These are phyloP conservation scores for Colletotrichum truncatum DNA, from an alignment of 2,329 filamentous ascomycete species.

Conservation along the genomic window DNA sequence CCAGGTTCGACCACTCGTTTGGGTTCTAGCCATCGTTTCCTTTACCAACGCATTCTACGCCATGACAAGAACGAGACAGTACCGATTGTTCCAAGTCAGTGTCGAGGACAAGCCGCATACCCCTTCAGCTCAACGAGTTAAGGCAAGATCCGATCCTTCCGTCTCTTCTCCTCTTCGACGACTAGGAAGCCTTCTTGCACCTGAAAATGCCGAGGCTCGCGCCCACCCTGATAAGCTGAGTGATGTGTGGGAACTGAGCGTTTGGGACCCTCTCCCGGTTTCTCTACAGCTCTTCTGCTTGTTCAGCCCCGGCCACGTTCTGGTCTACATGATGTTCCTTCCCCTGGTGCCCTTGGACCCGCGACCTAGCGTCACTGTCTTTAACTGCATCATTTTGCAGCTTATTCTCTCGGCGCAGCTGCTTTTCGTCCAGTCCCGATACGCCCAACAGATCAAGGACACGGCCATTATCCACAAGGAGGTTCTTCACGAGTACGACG, in stretches of 20 bases:
- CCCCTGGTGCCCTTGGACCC: constrained; percentile 80
- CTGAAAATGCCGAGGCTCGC: constrained; percentile 79
- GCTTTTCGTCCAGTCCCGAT: constrained; percentile 75
- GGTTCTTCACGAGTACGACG: constrained; percentile 94
- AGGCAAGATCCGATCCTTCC: constrained; percentile 83
- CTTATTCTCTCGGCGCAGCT: constrained; percentile 81
- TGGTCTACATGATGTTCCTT: constrained; percentile 89
- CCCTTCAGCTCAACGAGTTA: constrained; percentile 87
- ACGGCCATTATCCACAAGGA: constrained; percentile 86
- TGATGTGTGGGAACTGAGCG: constrained; percentile 93
- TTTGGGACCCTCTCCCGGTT: constrained; percentile 93
- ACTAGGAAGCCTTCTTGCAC: constrained; percentile 72
- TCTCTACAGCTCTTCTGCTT: constrained; percentile 85
- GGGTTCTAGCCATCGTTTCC: constrained; percentile 74
- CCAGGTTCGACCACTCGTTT: constrained; percentile 76
- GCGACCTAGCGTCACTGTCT: constrained; percentile 84
- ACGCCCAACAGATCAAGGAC: constrained; percentile 88
- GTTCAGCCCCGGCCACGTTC: constrained; percentile 93
- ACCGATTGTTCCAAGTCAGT: constrained; percentile 88
- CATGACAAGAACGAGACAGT: constrained; percentile 82
- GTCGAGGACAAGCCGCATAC: constrained; percentile 82
- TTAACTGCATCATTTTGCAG: constrained; percentile 83
- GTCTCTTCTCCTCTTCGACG: constrained; percentile 82
- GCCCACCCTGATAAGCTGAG: constrained; percentile 83
- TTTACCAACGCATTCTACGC: constrained; percentile 82